A percentile compares a stretch with the other conserved stretches of the same genome.
phyloP scores from a whole-genome alignment of 257 asterid genomes.

The Capsicum chinense region DNA sequence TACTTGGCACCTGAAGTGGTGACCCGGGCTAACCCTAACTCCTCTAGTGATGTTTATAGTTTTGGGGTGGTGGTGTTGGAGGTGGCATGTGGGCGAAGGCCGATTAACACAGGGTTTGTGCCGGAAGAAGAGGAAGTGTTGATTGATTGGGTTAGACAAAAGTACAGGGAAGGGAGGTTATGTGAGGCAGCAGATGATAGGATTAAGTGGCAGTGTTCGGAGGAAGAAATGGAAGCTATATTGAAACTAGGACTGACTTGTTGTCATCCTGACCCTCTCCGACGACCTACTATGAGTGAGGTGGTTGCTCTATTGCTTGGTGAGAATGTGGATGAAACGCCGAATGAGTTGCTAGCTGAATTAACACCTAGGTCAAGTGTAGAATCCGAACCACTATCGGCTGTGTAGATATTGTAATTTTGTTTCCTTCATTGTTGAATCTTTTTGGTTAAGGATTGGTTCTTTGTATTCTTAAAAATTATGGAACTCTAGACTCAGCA shows the following conservation, averaged over 20 bases:
- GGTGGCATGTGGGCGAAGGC: slow-evolving; percentile 81
- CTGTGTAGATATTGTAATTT: slow-evolving; percentile 43
- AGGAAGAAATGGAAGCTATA: slow-evolving; percentile 70
- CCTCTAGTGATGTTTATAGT: slow-evolving; percentile 78
- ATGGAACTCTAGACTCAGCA: background rate
- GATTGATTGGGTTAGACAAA: slow-evolving; percentile 77
- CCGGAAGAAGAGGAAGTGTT: slow-evolving; percentile 72
- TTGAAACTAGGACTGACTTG: slow-evolving; percentile 78
- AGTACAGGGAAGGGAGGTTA: slow-evolving; percentile 59
- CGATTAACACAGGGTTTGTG: slow-evolving; percentile 49
- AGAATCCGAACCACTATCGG: slow-evolving; percentile 28
- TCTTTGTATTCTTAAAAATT: slow-evolving; percentile 12
- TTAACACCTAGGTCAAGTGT: slow-evolving; percentile 40
- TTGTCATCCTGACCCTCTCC: slow-evolving; percentile 80
- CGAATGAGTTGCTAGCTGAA: slow-evolving; percentile 53
- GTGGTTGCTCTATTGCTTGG: slow-evolving; percentile 68
- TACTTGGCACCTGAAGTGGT: slow-evolving; percentile 85
- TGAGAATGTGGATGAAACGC: slow-evolving; percentile 51
- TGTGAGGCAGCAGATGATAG: slow-evolving; percentile 65
- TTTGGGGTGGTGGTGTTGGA: slow-evolving; percentile 80
- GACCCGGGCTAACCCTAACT: slow-evolving; percentile 70
- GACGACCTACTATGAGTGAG: slow-evolving; percentile 79
- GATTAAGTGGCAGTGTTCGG: slow-evolving; percentile 60
- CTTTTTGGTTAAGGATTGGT: background rate
- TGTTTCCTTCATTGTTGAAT: background rate